Evolutionary conservation across 371 early-diverging fungal species (phyloP).

Genomic region (Chytridium lagenaria): DNA sequence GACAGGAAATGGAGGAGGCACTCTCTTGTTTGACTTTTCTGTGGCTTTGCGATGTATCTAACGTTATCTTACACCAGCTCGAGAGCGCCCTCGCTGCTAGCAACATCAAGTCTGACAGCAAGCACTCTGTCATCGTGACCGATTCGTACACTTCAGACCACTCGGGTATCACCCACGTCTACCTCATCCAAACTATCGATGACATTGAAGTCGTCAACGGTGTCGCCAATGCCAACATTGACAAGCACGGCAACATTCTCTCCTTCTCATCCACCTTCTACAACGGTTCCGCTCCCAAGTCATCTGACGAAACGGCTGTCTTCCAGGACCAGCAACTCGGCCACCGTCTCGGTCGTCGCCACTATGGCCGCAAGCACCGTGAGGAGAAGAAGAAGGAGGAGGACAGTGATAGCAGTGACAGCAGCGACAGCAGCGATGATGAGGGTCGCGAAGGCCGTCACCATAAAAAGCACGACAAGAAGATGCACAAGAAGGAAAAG

Average conservation of each 20-base stretch:
- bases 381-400: constrained; percentile 7
- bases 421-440: too few relatives aligned
- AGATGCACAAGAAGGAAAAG: neutral
- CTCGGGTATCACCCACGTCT: constrained; percentile 57
- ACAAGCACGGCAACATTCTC: constrained; percentile 34
- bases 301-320: neutral
- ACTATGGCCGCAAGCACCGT: neutral
- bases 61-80: neutral
- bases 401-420: too few relatives aligned
- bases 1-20: neutral
- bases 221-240: constrained; percentile 53
- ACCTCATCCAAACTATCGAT: constrained; percentile 52
- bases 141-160: constrained; percentile 49
- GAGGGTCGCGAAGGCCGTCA: too few relatives aligned
- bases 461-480: constrained; percentile 13
- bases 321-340: constrained; percentile 3
- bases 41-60: neutral
- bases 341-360: neutral
- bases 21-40: neutral
- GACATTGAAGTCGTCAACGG: constrained; percentile 58
- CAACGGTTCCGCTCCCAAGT: neutral
- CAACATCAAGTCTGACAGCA: neutral
- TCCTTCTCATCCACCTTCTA: constrained; percentile 34
- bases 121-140: constrained; percentile 29
- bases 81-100: neutral